These are phyloP conservation scores for Podochytrium sp. DNA, from an alignment of 192 early-diverging fungal genomes.

Conservation along the genomic window DNA sequence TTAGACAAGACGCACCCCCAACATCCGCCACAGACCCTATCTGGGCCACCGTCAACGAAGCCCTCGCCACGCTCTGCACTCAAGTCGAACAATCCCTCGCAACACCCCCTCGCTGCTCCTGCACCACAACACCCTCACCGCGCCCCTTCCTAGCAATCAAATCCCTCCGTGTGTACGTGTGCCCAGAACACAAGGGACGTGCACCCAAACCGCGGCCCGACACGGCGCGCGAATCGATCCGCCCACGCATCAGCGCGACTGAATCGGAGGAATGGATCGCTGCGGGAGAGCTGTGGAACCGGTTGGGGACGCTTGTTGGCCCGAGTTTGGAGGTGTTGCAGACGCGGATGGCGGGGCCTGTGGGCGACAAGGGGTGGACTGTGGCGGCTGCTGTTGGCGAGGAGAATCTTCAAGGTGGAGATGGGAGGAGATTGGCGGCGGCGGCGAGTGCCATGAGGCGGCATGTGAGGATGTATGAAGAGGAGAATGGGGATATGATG, in stretches of 20 bases:
- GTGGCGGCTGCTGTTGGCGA: not conserved
- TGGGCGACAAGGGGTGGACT: conserved; percentile 17
- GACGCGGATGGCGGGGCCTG: not conserved
- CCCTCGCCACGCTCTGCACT: not conserved
- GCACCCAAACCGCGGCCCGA: not conserved
- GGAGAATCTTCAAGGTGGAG: no score
- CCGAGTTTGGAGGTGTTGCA: conserved; percentile 10
- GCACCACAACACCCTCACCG: not conserved
- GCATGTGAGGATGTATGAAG: conserved; percentile 12
- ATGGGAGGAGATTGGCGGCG: not conserved
- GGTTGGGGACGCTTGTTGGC: not conserved
- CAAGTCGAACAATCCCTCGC: not conserved
- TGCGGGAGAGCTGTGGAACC: not conserved
- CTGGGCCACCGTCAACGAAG: conserved; percentile 8
- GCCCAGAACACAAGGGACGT: not conserved
- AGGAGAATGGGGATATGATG: not conserved
- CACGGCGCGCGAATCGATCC: not conserved
- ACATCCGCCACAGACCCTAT: not conserved
- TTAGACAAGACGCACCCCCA: conserved; percentile 2
- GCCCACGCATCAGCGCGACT: conserved; percentile 5
- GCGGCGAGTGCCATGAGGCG: not conserved
- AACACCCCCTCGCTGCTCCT: not conserved
- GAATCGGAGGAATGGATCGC: conserved; percentile 4
- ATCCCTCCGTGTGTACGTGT: not conserved
- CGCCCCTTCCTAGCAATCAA: not conserved